Conservation (phyloP, 2,329 filamentous ascomycete genomes). For the Trichoderma gracile region DNA sequence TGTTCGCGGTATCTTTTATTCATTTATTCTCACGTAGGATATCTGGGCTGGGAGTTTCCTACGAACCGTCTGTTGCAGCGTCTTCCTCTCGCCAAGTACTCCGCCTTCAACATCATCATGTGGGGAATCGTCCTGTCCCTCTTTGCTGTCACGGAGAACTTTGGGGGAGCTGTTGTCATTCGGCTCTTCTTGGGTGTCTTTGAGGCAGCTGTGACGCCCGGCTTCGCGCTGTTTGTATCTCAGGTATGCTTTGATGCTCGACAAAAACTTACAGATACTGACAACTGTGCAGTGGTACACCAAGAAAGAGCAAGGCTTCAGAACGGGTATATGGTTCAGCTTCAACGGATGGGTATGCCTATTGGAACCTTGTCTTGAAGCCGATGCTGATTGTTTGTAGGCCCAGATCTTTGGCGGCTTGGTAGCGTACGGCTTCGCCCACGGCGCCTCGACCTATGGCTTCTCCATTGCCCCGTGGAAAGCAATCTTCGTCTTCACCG, state of each 20-base stretch:
- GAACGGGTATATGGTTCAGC: constrained; percentile 24
- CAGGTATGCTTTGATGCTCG: neutral
- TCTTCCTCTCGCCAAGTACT: constrained; percentile 26
- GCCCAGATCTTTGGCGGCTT: constrained; percentile 25
- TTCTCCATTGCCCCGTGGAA: constrained; percentile 26
- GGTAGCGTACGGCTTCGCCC: constrained; percentile 26
- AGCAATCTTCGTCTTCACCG: constrained; percentile 25
- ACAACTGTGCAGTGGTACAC: constrained; percentile 21
- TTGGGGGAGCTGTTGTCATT: constrained; percentile 26
- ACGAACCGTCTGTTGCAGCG: constrained; percentile 25
- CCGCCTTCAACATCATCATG: constrained; percentile 26
- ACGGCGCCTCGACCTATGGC: constrained; percentile 15
- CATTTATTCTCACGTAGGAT: neutral
- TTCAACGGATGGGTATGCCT: constrained; percentile 25
- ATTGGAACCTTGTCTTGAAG: neutral
- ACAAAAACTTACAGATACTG: neutral
- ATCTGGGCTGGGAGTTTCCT: constrained; percentile 25
- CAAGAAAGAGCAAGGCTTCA: constrained; percentile 22
- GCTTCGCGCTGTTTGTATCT: constrained; percentile 20
- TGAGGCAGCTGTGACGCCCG: constrained; percentile 25
- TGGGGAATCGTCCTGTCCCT: constrained; percentile 26
- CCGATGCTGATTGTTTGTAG: neutral
- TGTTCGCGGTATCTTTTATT: too few relatives aligned
- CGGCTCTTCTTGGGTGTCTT: constrained; percentile 27
- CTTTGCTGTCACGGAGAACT: constrained; percentile 20